Percentiles rank a stretch among this genome's conserved stretches.
phyloP scores from a whole-genome alignment of 75 land plant species.

The Selaginella moellendorffii region DNA sequence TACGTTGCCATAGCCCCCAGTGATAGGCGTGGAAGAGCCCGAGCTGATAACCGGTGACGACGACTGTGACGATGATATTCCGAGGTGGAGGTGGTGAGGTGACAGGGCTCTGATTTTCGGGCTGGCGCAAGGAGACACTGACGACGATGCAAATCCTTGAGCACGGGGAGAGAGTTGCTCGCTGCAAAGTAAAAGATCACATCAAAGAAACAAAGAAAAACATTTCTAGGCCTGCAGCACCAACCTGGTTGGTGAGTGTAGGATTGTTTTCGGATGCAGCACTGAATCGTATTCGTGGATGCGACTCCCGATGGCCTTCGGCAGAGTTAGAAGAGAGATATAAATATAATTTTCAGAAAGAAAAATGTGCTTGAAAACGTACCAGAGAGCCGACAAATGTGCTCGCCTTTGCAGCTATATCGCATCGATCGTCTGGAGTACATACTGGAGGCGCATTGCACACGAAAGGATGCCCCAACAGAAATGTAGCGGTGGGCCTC shows the following conservation, averaged over 20 bases:
- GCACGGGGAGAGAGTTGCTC: conserved; percentile 22
- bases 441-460: conserved; percentile 28
- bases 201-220: neutral
- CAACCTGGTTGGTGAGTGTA: conserved; percentile 18
- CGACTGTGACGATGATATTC: conserved; percentile 31
- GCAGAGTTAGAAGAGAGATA: neutral
- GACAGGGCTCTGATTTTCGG: conserved; percentile 43
- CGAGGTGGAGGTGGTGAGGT: conserved; percentile 41
- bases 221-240: neutral
- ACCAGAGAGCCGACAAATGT: neutral
- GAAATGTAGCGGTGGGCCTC: conserved; percentile 56
- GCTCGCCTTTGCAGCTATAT: neutral
- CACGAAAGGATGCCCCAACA: conserved; percentile 55
- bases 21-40: conserved; percentile 63
- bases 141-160: conserved; percentile 24
- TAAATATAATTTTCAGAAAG: neutral
- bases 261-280: conserved; percentile 5
- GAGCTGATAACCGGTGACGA: conserved; percentile 37
- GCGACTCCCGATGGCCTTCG: neutral
- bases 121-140: conserved; percentile 56
- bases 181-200: conserved; percentile 11
- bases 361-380: neutral
- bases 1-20: conserved; percentile 47
- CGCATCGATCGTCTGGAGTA: conserved; percentile 19
- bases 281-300: neutral